These are phyloP conservation scores for Ogataea paraovalis DNA, from an alignment of 805 yeast genomes.

Conservation along the genomic window DNA sequence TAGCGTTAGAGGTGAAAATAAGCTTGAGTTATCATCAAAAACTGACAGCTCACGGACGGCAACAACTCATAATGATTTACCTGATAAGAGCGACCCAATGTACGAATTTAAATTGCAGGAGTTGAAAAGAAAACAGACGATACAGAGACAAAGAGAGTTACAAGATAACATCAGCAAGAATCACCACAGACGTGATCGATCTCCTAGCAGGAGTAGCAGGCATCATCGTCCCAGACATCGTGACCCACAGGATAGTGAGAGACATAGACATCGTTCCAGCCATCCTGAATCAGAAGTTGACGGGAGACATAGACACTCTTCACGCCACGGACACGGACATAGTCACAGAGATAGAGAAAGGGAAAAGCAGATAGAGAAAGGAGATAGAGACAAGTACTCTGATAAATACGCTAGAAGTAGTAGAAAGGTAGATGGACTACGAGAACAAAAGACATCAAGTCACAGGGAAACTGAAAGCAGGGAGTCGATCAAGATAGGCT, in stretches of 20 bases:
- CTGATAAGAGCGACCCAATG: constrained; percentile 48
- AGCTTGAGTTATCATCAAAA: neutral
- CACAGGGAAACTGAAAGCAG: neutral
- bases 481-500: neutral
- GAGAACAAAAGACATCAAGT: neutral
- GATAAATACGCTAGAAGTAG: neutral
- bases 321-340: neutral
- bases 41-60: neutral
- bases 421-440: neutral
- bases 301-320: neutral
- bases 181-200: neutral
- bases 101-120: constrained; percentile 36
- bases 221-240: too few relatives aligned
- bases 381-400: neutral
- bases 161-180: neutral
- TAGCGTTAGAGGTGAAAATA: neutral
- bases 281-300: neutral
- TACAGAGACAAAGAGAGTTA: constrained; percentile 1
- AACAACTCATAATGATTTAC: constrained; percentile 1
- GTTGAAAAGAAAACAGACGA: constrained; percentile 12
- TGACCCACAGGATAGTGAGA: too few relatives aligned
- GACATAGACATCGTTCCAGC: neutral
- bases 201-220: neutral
- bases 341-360: neutral
- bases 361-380: neutral